These are phyloP conservation scores for Cercospora canescens DNA, from an alignment of 2,329 filamentous ascomycete species.

Conservation along the genomic window DNA sequence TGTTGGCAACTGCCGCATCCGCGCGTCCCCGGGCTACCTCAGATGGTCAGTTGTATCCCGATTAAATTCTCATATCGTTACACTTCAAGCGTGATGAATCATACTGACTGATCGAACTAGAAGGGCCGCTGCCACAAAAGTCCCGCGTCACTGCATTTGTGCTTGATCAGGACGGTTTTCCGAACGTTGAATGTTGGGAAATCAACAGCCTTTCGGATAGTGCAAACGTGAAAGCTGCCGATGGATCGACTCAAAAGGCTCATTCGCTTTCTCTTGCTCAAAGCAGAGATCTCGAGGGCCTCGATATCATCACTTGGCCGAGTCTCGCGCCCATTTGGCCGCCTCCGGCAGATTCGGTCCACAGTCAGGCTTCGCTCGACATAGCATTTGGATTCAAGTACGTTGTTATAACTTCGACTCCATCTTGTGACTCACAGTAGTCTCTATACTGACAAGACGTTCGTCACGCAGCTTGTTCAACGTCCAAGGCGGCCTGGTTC, in stretches of 20 bases:
- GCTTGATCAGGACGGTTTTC: neutral
- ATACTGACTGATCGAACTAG: neutral
- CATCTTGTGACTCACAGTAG: neutral
- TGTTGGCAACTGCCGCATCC: neutral
- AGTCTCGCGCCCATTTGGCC: neutral
- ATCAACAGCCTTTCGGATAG: neutral
- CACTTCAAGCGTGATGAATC: neutral
- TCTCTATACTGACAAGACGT: neutral
- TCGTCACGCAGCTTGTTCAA: neutral
- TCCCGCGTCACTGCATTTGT: neutral
- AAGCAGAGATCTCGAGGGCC: neutral
- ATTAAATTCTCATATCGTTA: neutral
- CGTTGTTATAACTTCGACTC: neutral
- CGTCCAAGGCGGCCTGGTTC: neutral
- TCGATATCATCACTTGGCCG: neutral
- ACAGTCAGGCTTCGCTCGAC: neutral
- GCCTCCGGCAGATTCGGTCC: neutral
- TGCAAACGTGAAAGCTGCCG: neutral
- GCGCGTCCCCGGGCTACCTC: neutral
- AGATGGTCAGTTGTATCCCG: neutral
- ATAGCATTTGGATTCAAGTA: neutral
- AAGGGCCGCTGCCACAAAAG: neutral
- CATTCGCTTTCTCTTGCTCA: neutral
- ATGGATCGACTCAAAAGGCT: neutral
- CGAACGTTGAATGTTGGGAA: neutral